Conservation (phyloP, 75 land plant genomes). For the Azolla pinnata region DNA sequence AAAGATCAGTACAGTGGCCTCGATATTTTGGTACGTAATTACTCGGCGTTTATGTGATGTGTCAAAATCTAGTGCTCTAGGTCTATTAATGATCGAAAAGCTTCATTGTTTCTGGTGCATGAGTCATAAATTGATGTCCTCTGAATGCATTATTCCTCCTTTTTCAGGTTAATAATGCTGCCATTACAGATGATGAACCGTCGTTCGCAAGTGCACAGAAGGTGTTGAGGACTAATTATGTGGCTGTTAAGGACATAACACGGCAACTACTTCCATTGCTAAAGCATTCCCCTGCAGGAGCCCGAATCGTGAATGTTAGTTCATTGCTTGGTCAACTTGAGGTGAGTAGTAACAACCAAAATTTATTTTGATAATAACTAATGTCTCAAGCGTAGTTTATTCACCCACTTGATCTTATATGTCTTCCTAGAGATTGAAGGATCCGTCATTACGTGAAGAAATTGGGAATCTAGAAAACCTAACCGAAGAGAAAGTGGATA, state of each 20-base stretch:
- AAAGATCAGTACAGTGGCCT: conserved; percentile 16
- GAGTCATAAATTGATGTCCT: not conserved
- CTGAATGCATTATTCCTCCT: too few species aligned
- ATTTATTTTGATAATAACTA: too few species aligned
- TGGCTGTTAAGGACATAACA: conserved; percentile 43
- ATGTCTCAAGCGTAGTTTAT: too few species aligned
- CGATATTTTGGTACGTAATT: conserved; percentile 46
- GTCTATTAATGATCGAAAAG: not conserved
- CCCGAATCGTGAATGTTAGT: conserved; percentile 57
- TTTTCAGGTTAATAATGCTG: conserved; percentile 75
- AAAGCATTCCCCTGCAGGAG: conserved; percentile 20
- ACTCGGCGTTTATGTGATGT: not conserved
- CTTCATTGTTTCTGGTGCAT: not conserved
- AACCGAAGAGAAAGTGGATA: conserved; percentile 35
- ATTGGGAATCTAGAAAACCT: conserved; percentile 40
- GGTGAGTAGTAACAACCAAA: conserved; percentile 15
- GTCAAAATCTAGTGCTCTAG: not conserved
- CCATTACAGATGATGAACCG: conserved; percentile 33
- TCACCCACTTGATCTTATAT: not conserved
- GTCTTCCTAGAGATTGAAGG: conserved; percentile 43
- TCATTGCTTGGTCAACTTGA: conserved; percentile 50
- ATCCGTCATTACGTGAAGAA: conserved; percentile 22
- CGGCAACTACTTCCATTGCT: conserved; percentile 54
- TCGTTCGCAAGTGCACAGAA: conserved; percentile 41
- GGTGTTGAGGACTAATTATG: conserved; percentile 49